Evolutionary conservation across 1,284 basidiomycete species (phyloP).

Genomic region (Boletus semigastroideus): DNA sequence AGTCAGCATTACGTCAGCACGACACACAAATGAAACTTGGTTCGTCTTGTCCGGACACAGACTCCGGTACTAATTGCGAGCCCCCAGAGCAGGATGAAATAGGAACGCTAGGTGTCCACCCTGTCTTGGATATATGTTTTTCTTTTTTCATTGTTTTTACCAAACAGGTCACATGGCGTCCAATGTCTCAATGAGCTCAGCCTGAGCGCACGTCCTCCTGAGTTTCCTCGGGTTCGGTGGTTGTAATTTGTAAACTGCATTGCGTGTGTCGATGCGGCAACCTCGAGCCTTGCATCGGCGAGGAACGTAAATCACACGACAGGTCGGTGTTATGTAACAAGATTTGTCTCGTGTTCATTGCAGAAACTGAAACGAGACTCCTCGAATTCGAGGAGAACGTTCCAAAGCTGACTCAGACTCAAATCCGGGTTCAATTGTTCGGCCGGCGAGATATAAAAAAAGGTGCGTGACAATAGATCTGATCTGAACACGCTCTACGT

Average conservation of each 20-base stretch:
- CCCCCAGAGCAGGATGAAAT: background rate
- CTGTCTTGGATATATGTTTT: background rate
- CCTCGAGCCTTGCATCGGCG: conserved; percentile 6
- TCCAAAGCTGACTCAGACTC: conserved; percentile 7
- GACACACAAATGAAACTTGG: conserved; percentile 1
- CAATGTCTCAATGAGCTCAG: too few species aligned
- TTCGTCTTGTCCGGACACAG: background rate
- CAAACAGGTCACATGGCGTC: background rate
- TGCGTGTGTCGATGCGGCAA: conserved; percentile 29
- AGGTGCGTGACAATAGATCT: conserved; percentile 14
- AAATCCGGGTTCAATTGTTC: conserved; percentile 8
- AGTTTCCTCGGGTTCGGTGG: background rate
- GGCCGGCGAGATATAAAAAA: conserved; percentile 7
- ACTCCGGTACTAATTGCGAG: conserved; percentile 1
- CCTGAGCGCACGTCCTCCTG: too few species aligned
- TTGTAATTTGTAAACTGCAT: background rate
- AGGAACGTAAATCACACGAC: background rate
- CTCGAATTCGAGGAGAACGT: background rate
- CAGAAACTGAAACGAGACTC: conserved; percentile 20
- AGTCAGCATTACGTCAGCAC: conserved; percentile 17
- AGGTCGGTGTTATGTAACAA: too few species aligned
- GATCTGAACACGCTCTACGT: conserved; percentile 18
- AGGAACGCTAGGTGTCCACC: background rate
- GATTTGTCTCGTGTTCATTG: background rate
- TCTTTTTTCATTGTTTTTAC: conserved; percentile 6